Base-by-base conservation (phyloP, 2,329 filamentous ascomycete genomes). In the Penicillium expansum region DNA sequence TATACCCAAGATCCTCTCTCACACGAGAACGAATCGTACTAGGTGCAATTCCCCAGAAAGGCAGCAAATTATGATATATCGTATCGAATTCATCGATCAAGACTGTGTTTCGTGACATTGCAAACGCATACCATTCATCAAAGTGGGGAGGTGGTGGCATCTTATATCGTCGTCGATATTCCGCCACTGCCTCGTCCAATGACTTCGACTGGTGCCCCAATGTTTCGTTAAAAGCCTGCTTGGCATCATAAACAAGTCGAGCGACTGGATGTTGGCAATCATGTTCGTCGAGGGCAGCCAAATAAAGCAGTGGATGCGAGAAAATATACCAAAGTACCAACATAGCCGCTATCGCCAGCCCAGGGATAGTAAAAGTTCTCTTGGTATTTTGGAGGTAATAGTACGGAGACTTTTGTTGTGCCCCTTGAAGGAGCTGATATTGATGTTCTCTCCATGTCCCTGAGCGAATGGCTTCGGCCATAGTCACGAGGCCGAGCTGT, bases 51-150 rank as follows among this genome's bases (percentile, higher is more conserved):
- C 57, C 57, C 58, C 60, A 62, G 42, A 61, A 62, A 7, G 60
- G 58, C 18, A 57, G 38, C 13, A 62, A 9, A 10, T 54, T 29
- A 14, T 57, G 54, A 37, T 60, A 56, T 24, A 62, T 62, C 1
- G 47, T 60, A 37, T 62, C 57, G 16, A 50, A 62, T 47, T 62
- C 60, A 27, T 62, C 60, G 5, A 58, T 58, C 41, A 60, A 30
- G 38, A 62, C 48, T 3, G 52, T 57, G 3, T 45, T 30, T 8
- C 49, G 49, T 2, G 37, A 48, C 20, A 10, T 58, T n/a, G 58
- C 60, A 37, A 60, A 58, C 8, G 52, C 38, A 30, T 60, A 60
- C 58, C 55, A 61, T 47, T 57, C 48, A 35, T 58, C 55, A 16
- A 60, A 62, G 18, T 58, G 45, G 3, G 58, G 58, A 18, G 58